phyloP scores from a whole-genome alignment of 2,329 filamentous ascomycete genomes.

The Didymella pinodella region DNA sequence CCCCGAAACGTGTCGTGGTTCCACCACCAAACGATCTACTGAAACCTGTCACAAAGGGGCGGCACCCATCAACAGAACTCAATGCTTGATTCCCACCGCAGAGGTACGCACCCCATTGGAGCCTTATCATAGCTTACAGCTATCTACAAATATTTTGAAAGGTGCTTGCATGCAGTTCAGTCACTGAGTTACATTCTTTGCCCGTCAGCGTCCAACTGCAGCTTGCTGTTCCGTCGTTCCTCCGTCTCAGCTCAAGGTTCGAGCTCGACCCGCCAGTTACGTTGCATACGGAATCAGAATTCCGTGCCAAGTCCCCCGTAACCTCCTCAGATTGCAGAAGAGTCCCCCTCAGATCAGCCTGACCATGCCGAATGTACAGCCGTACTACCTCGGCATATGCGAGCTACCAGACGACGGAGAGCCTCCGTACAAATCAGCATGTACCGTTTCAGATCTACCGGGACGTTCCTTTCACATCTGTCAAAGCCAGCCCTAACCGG shows the following conservation, averaged over 20 bases:
- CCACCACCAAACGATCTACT: constrained; percentile 22
- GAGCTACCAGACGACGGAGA: constrained; percentile 2
- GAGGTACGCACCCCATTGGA: background rate
- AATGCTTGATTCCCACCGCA: background rate
- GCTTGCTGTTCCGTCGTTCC: background rate
- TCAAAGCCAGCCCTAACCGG: constrained; percentile 22
- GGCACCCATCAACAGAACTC: constrained; percentile 10
- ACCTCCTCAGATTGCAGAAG: constrained; percentile 13
- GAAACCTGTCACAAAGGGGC: constrained; percentile 24
- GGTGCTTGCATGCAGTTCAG: background rate
- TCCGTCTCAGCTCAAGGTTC: background rate
- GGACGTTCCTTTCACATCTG: constrained; percentile 18
- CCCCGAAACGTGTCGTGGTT: constrained; percentile 27
- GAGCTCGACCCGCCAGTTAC: background rate
- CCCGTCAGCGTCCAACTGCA: background rate
- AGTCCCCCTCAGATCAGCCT: constrained; percentile 7
- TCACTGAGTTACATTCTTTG: no score
- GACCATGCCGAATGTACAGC: background rate
- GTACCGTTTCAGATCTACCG: constrained; percentile 16
- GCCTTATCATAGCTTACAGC: background rate
- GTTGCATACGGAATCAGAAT: constrained; percentile 13
- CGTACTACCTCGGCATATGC: background rate
- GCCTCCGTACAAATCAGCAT: constrained; percentile 5
- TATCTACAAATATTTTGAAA: background rate
- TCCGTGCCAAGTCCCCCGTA: constrained; percentile 15